A percentile compares a stretch with the other conserved stretches of the same genome.
Evolutionary conservation across 345 rosid species (phyloP).

Genomic region (Gossypium stocksii): DNA sequence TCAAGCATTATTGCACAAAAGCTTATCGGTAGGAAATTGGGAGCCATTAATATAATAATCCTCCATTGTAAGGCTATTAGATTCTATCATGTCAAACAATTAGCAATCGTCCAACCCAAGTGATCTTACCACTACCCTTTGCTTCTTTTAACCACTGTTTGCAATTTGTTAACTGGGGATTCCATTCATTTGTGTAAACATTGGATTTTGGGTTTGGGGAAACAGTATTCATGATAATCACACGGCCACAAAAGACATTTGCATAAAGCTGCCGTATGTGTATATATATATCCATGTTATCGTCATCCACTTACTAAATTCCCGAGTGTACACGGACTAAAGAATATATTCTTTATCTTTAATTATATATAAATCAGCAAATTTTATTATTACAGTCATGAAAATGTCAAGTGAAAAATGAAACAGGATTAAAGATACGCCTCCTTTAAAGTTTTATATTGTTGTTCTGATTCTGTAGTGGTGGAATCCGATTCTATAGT

Average conservation of each 20-base stretch:
- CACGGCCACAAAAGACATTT: background rate
- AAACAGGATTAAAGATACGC: background rate
- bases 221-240: background rate
- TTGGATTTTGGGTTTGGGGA: background rate
- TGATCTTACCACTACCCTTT: too few relatives aligned
- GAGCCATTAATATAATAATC: background rate
- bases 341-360: slow-evolving; percentile 16
- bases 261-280: background rate
- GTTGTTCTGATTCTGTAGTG: background rate
- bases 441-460: background rate
- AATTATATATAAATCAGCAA: background rate
- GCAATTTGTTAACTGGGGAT: background rate
- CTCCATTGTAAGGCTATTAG: background rate
- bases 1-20: background rate
- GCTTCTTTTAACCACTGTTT: background rate
- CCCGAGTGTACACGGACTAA: background rate
- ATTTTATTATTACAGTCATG: too few relatives aligned
- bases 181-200: background rate
- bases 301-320: slow-evolving; percentile 15
- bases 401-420: background rate
- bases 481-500: too few relatives aligned
- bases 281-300: background rate
- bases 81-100: background rate
- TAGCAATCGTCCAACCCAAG: too few relatives aligned
- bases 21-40: background rate